Base-by-base conservation (phyloP, 2,329 filamentous ascomycete species). In the Xylariales sp. region DNA sequence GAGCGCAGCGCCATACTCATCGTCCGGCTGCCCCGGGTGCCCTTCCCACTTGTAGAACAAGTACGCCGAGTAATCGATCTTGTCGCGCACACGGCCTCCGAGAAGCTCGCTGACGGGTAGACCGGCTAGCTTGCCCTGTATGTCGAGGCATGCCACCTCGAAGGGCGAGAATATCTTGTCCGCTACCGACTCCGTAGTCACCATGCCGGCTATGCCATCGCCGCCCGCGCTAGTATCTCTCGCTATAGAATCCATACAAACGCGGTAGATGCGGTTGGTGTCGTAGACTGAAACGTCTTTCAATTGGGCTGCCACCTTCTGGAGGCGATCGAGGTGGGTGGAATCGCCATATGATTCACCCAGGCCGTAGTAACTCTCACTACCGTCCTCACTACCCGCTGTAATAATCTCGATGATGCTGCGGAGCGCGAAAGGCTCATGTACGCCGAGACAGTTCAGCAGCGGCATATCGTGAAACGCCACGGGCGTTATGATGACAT, bases 381-480 rank as follows among this genome's bases (percentile, higher is more conserved):
- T 10, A 16, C 45, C 39, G 36, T 56, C 54, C 1, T 69, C 69
- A 3, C 73, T 75, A 23, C 79, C 77, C 14, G 77, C 41, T 12
- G 54, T 78, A 34, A 80, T 62, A 12, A 81, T 65, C 65, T 83
- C 79, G 55, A 83, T 77, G n/a, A 82, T 78, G 68, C 80, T 82
- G 66, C 81, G 76, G 16, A 83, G 71, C 5, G 81, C 81, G 28
- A 75, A 82, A 5, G 81, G 81, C 62, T 83, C 81, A 63, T 83
- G 81, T 23, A 83, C 80, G 55, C 81, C 81, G 30, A 82, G 79
- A 58, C 80, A 81, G 53, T 83, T 83, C 43, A 83, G 72, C 71
- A 83, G 71, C 18, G 81, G 81, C 79, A 83, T 82, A 62, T 81
- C 81, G 73, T 81, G 81, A 63, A 83, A 82, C 32, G 81, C 81